Base-by-base conservation (phyloP, 805 yeast genomes). In the Nakazawaea laoshanensis region DNA sequence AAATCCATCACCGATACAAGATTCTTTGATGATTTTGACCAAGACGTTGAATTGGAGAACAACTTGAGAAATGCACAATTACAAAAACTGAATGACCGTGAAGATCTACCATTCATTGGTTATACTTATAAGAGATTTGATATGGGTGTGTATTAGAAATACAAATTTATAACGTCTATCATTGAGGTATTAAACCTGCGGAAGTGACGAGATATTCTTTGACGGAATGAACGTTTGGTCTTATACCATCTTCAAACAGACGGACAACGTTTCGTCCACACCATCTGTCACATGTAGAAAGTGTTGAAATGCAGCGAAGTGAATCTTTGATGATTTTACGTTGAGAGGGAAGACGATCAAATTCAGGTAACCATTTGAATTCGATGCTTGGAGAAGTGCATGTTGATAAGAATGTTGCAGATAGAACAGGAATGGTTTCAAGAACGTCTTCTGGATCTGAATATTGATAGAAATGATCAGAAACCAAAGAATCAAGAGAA, bases 61-160 rank as follows among this genome's bases (percentile, higher is more conserved):
- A 36, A 36, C 33, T 10, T 27, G 10, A 30, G 31, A 19, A 30
- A 36, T 15, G 21, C 16, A 5, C 30, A 36, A 14, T 23, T 23
- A n/a, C 19, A 25, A 13, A 12, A 17, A 12, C 26, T 27, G 11
- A 76, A 68, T 46, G 64, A 71, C 35, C 77, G 84, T 52, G 95
- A 86, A 54, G 96, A 92, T 45, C 63, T 92, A 53, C 98, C 98
- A 27, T 92, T 92, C 52, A 92, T 92, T 50, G 98, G 98, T 3
- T 92, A 92, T 62, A 92, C 98, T 0, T 92, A 84, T 55, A 84
- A 95, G 26, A 70, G 97, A 49, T 92, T 92, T 53, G 97, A 88
- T 22, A 36, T 36, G 39, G 39, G 39, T 19, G 39, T 36, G 13
- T 36, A 36, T 24, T 36, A 24, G 19, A 13, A n/a, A n/a, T 7